Percentiles rank a stretch among this genome's conserved stretches.
These are phyloP conservation scores for Neurospora sp. DNA, from an alignment of 495 filamentous ascomycete genomes.

Conservation along the genomic window DNA sequence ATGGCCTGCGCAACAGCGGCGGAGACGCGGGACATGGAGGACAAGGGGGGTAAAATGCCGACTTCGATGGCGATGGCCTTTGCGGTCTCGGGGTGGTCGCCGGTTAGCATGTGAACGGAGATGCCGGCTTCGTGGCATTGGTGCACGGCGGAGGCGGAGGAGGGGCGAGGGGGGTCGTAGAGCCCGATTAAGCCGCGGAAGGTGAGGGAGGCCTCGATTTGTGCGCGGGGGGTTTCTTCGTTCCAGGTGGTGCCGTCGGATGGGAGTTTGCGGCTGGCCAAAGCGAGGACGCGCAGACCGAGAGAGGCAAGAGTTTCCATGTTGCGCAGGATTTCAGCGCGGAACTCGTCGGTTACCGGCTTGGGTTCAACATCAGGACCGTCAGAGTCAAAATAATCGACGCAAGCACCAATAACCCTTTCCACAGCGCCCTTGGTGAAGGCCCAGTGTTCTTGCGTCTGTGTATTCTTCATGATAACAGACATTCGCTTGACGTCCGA, in stretches of 20 bases:
- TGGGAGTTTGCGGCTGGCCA: slow-evolving; percentile 20
- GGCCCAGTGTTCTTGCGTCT: too few relatives aligned
- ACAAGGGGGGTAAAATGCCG: slow-evolving; percentile 50
- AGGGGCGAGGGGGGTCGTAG: slow-evolving; percentile 62
- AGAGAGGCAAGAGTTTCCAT: slow-evolving; percentile 57
- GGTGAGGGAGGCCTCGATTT: slow-evolving; percentile 46
- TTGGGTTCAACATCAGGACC: slow-evolving; percentile 10
- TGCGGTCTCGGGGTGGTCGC: slow-evolving; percentile 66
- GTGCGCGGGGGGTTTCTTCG: slow-evolving; percentile 29
- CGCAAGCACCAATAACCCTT: slow-evolving; percentile 46
- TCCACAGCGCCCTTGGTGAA: slow-evolving; percentile 80
- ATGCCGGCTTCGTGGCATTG: slow-evolving; percentile 64
- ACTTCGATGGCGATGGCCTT: slow-evolving; percentile 67
- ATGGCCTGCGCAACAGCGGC: slow-evolving; percentile 42
- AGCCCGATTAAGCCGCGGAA: slow-evolving; percentile 59
- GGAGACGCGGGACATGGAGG: slow-evolving; percentile 39
- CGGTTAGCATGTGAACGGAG: slow-evolving; percentile 73
- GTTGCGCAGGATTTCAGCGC: slow-evolving; percentile 47
- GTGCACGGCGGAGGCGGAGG: slow-evolving; percentile 54
- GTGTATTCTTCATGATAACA: slow-evolving; percentile 56
- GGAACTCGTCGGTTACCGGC: slow-evolving; percentile 48
- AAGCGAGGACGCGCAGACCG: slow-evolving; percentile 65
- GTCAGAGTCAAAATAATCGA: slow-evolving; percentile 10
- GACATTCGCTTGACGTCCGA: slow-evolving; percentile 77
- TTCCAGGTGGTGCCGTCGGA: background rate